These are phyloP conservation scores for Dendrobium chrysotoxum DNA, from an alignment of 106 monocot genomes.

Conservation along the genomic window DNA sequence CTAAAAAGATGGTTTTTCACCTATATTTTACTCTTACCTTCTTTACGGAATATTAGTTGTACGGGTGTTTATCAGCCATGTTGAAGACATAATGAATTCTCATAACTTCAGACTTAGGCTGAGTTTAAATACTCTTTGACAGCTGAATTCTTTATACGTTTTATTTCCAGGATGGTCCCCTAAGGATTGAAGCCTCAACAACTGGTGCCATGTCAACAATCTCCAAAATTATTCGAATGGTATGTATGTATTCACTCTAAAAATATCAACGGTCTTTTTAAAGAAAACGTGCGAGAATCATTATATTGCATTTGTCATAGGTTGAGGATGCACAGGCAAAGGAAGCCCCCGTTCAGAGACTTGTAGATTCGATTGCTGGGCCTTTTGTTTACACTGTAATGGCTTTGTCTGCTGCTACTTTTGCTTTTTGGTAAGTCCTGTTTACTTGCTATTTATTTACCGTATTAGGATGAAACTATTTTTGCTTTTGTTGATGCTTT, in stretches of 20 bases:
- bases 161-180: constrained; percentile 73
- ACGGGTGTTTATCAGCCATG: too few species aligned
- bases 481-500: neutral
- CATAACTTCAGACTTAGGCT: neutral
- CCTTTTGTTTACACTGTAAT: constrained; percentile 97
- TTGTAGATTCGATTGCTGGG: constrained; percentile 96
- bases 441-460: neutral
- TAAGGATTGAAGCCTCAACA: constrained; percentile 82
- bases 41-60: too few species aligned
- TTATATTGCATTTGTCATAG: constrained; percentile 25
- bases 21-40: neutral
- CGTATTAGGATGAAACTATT: neutral
- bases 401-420: constrained; percentile 77
- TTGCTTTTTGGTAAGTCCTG: constrained; percentile 73
- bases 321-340: constrained; percentile 96
- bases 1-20: neutral
- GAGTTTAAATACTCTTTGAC: neutral
- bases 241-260: constrained; percentile 14
- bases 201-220: constrained; percentile 93
- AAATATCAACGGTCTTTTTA: neutral
- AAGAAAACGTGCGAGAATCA: constrained; percentile 4
- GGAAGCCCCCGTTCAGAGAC: constrained; percentile 95
- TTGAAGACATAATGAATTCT: neutral
- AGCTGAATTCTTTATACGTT: neutral
- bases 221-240: constrained; percentile 97